These are phyloP conservation scores for Verticillium alfalfae DNA, from an alignment of 2,329 filamentous ascomycete genomes.

Conservation along the genomic window DNA sequence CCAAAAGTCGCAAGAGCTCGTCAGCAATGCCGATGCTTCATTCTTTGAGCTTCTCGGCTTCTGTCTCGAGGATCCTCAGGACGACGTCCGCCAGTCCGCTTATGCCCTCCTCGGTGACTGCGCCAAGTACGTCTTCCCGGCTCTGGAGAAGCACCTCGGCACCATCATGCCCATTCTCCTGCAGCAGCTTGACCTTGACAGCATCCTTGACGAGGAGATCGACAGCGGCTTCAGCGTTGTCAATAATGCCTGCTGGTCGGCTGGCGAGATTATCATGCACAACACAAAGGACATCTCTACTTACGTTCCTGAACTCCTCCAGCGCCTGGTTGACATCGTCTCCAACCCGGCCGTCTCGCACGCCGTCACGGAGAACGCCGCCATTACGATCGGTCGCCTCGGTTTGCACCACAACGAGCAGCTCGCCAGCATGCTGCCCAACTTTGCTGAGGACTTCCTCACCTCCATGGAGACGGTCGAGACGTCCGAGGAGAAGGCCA, in stretches of 20 bases:
- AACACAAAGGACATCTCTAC: slow-evolving; percentile 69
- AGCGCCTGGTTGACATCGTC: slow-evolving; percentile 75
- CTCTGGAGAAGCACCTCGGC: slow-evolving; percentile 69
- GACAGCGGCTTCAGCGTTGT: slow-evolving; percentile 86
- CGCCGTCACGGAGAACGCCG: slow-evolving; percentile 88
- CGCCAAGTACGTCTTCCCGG: slow-evolving; percentile 83
- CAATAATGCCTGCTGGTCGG: slow-evolving; percentile 98
- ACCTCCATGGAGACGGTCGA: slow-evolving; percentile 77
- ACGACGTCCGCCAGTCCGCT: slow-evolving; percentile 92
- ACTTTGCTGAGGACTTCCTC: slow-evolving; percentile 79
- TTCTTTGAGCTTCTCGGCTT: slow-evolving; percentile 89
- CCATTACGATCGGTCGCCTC: slow-evolving; percentile 83
- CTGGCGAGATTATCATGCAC: slow-evolving; percentile 84
- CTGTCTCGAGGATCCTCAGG: slow-evolving; percentile 86
- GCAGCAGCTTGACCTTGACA: slow-evolving; percentile 78
- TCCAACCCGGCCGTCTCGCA: slow-evolving; percentile 79
- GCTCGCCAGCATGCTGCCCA: slow-evolving; percentile 72
- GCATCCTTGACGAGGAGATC: slow-evolving; percentile 70
- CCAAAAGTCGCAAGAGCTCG: slow-evolving; percentile 68
- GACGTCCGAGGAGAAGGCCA: slow-evolving; percentile 88
- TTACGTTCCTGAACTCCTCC: slow-evolving; percentile 71
- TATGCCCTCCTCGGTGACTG: slow-evolving; percentile 94
- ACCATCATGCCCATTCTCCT: slow-evolving; percentile 77
- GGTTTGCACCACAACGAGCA: slow-evolving; percentile 73
- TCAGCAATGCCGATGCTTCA: slow-evolving; percentile 68